Base-by-base conservation (phyloP, 306 rosid genomes). In the Luffa aegyptiaca region DNA sequence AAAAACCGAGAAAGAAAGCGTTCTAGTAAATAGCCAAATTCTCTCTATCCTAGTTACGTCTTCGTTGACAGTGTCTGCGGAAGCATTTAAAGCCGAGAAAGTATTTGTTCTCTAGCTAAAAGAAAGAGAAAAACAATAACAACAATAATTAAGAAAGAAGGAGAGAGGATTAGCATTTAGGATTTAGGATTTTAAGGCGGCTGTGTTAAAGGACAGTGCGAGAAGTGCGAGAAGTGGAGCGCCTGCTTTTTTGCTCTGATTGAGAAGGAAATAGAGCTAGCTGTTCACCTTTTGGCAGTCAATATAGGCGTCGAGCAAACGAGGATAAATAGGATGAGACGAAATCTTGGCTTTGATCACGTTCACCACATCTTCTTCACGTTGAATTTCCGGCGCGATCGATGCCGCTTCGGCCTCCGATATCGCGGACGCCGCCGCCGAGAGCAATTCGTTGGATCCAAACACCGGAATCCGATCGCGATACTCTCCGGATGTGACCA, bases 301-400 rank as follows among this genome's bases (percentile, higher is more conserved):
- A 85, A 96, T 89, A 84, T 96, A 93, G 37, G 99, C 96, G 78
- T 91, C 88, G 58, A 96, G 90, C 77, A 96, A 91, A 75, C 93
- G 94, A 81, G 96, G 97, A 80, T 93, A 93, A 65, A 81, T 78
- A 77, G 98, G 99, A 62, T 96, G 99, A 26, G 96, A 85, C 9
- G 97, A 92, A 78, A 96, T 96, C 87, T 84, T 89, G 17, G 98
- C 90, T 79, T 96, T 96, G 92, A 93, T 88, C n/a, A 87, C 39
- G 51, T 82, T 81, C 17, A 91, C 80, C 37, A 85, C 69, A 18
- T 87, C 90, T n/a, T 91, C 81, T 74, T 85, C 86, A 16, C 82
- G 86, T 5, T 77, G 92, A 82, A 86, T 81, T 76, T 87, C 96
- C 18, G 87, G 83, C 4, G 82, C 52, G 41, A 75, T 62, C 12